Evolutionary conservation across 495 filamentous ascomycete species (phyloP).

Genomic region (Jackrogersella multiformis): DNA sequence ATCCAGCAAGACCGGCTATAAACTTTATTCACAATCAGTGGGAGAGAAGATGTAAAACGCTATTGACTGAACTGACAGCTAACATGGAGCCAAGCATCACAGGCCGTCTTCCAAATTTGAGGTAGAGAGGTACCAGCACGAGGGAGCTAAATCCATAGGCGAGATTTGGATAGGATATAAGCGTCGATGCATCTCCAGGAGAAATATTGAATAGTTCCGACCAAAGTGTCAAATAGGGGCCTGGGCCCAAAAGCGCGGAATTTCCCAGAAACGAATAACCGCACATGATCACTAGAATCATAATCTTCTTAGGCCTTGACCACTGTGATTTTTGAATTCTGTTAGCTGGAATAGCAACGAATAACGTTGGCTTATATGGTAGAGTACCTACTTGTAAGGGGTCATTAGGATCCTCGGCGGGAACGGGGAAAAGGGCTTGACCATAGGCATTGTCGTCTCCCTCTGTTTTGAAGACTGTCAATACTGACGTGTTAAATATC

Average conservation of each 20-base stretch:
- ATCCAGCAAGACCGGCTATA: conserved; percentile 45
- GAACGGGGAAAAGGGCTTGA: conserved; percentile 68
- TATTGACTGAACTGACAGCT: conserved; percentile 43
- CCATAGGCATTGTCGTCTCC: conserved; percentile 69
- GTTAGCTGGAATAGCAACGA: not conserved
- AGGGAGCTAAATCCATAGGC: conserved; percentile 66
- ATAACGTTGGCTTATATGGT: not conserved
- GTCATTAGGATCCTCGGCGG: conserved; percentile 68
- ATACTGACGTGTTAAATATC: not conserved
- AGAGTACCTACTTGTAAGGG: conserved; percentile 56
- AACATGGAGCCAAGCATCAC: conserved; percentile 63
- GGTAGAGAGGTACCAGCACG: conserved; percentile 63
- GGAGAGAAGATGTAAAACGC: not conserved
- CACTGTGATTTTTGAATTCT: conserved; percentile 49
- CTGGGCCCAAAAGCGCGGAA: conserved; percentile 61
- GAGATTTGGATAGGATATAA: conserved; percentile 68
- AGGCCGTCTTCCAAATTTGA: conserved; percentile 66
- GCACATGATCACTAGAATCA: conserved; percentile 62
- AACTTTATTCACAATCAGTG: conserved; percentile 23
- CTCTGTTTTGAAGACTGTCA: conserved; percentile 44
- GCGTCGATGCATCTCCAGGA: conserved; percentile 58
- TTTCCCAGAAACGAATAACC: conserved; percentile 68
- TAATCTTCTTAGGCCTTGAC: conserved; percentile 64
- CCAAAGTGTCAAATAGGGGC: conserved; percentile 65
- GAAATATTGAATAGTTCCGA: conserved; percentile 61